phyloP scores from a whole-genome alignment of 805 yeast genomes.

The Nakazawaea pomicola region DNA sequence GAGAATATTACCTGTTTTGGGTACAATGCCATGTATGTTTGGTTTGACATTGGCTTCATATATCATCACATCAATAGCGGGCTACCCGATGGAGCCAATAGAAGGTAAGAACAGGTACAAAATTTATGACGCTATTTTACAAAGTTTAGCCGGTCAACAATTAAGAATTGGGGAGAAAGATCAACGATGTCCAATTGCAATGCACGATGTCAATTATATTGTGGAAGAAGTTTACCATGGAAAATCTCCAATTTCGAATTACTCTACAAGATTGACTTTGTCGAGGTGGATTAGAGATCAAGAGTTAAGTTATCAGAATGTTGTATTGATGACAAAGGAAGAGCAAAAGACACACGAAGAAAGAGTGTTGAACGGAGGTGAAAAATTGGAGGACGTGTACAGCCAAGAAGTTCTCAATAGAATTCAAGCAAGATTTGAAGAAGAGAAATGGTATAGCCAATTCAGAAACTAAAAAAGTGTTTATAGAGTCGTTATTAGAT shows the following conservation, averaged over 20 bases:
- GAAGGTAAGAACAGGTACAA: slow-evolving; percentile 88
- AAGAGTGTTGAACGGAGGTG: slow-evolving; percentile 66
- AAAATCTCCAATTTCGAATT: slow-evolving; percentile 82
- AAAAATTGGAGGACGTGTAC: slow-evolving; percentile 59
- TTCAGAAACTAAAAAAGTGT: slow-evolving; percentile 34
- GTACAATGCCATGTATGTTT: slow-evolving; percentile 96
- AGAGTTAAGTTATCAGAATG: slow-evolving; percentile 67
- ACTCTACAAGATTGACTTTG: slow-evolving; percentile 71
- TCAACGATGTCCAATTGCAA: slow-evolving; percentile 69
- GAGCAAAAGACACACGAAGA: slow-evolving; percentile 81
- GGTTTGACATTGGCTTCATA: slow-evolving; percentile 88
- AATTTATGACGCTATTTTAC: slow-evolving; percentile 77
- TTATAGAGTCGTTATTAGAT: slow-evolving; percentile 15
- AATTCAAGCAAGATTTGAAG: slow-evolving; percentile 61
- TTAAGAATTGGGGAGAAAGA: slow-evolving; percentile 67
- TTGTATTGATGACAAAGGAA: slow-evolving; percentile 83
- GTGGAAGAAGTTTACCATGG: slow-evolving; percentile 93
- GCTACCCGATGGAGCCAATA: slow-evolving; percentile 85
- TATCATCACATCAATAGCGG: slow-evolving; percentile 72
- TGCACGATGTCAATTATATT: slow-evolving; percentile 72
- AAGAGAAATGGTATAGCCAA: slow-evolving; percentile 68
- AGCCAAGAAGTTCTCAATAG: slow-evolving; percentile 48
- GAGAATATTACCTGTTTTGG: slow-evolving; percentile 90
- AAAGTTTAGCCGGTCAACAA: slow-evolving; percentile 83
- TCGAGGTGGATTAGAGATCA: slow-evolving; percentile 78